These are phyloP conservation scores for Trichoderma brevicompactum DNA, from an alignment of 2,329 filamentous ascomycete genomes.

Conservation along the genomic window DNA sequence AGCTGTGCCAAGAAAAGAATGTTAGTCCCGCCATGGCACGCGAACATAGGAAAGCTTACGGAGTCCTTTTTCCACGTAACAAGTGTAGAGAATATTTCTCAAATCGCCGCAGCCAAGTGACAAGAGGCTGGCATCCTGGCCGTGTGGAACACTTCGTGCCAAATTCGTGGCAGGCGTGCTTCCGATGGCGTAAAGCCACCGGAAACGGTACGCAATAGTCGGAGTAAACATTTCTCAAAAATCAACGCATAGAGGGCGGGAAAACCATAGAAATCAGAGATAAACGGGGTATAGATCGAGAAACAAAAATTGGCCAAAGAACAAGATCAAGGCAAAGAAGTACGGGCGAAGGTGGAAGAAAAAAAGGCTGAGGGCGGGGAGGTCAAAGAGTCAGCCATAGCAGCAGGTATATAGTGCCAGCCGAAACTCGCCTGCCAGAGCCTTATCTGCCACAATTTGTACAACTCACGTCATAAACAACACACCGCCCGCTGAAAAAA, in stretches of 20 bases:
- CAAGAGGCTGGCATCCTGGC: constrained; percentile 54
- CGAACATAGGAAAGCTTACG: constrained; percentile 37
- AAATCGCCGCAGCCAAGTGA: constrained; percentile 61
- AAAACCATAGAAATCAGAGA: background rate
- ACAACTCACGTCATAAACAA: background rate
- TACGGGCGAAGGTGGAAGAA: background rate
- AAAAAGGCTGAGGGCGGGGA: background rate
- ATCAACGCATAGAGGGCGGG: too few species aligned
- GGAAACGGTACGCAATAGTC: constrained; percentile 39
- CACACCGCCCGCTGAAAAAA: constrained; percentile 16
- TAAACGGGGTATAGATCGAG: background rate
- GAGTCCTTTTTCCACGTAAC: constrained; percentile 48
- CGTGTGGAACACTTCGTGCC: constrained; percentile 52
- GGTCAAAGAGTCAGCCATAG: background rate
- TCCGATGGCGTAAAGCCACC: constrained; percentile 54
- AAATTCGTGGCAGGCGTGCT: constrained; percentile 59
- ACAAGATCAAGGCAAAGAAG: background rate
- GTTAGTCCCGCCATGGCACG: background rate
- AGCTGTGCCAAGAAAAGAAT: constrained; percentile 35
- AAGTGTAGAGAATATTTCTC: constrained; percentile 60
- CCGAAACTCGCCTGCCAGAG: background rate
- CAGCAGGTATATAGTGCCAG: too few species aligned
- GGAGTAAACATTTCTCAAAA: constrained; percentile 44
- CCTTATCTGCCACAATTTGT: background rate
- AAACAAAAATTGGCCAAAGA: background rate